Base-by-base conservation (phyloP, 2,329 filamentous ascomycete species). In the Amauroascus niger region DNA sequence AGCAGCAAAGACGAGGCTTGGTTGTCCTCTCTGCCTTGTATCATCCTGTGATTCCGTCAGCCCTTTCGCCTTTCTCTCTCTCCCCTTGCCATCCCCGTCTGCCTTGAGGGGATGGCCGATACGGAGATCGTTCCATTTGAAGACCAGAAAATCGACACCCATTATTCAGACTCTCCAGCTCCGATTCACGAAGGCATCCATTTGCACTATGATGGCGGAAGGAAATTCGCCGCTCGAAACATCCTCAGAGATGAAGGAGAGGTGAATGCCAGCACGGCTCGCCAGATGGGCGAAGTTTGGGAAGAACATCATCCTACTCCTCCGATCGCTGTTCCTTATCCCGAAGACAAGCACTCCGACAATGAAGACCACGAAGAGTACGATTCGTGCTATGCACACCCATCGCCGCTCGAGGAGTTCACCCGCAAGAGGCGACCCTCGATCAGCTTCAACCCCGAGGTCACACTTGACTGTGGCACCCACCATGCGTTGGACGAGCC, bases 361-460 rank as follows among this genome's bases (percentile, higher is more conserved):
- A 39, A 49, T n/a, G 45, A 47, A 30, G 52, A 50, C 20, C 46
- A 49, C 18, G 45, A 47, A 30, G 52, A 50, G 3, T 53, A 52
- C 49, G 56, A 64, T 37, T 62, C 59, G 40, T 71, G 63, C 39
- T 67, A 69, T 50, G 52, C 67, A 11, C 64, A 63, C 11, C 63
- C 64, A 3, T 71, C 70, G 2, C 69, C 70, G 1, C 64, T 72
- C 49, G 71, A 73, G 26, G 64, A 66, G 46, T 76, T 70, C 55
- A 59, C 73, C 41, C 66, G 69, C 40, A 63, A 68, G 24, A 66
- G 67, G 32, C 64, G 67, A 24, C 65, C 70, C 2, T 74, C 71
- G 35, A 69, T 75, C 53, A 70, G 63, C 49, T 72, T 75, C 60
- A 67, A 71, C 52, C 64, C 68, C 11, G 65, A 69, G 26, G 67